Conservation (phyloP, 495 filamentous ascomycete genomes). For the Corynascus novoguineensis region DNA sequence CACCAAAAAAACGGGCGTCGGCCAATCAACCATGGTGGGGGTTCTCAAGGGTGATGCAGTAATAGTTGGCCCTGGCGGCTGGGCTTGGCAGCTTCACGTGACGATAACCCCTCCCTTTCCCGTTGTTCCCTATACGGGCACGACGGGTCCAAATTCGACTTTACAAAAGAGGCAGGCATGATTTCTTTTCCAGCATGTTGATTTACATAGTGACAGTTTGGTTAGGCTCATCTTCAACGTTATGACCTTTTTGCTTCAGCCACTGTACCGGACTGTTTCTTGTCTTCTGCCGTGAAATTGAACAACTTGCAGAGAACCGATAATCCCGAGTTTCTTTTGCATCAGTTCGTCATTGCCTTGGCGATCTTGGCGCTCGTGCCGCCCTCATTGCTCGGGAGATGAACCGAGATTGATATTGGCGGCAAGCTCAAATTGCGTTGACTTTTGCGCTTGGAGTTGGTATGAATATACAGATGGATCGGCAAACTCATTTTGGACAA, state of each 20-base stretch:
- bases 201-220: too few relatives aligned
- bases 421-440: background rate
- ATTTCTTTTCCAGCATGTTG: too few relatives aligned
- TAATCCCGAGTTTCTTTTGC: too few relatives aligned
- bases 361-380: background rate
- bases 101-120: background rate
- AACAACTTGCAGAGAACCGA: too few relatives aligned
- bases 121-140: background rate
- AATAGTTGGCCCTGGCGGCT: constrained; percentile 17
- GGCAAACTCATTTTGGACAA: too few relatives aligned
- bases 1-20: constrained; percentile 27
- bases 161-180: too few relatives aligned
- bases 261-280: too few relatives aligned
- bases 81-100: background rate
- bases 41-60: constrained; percentile 20
- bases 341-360: background rate
- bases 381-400: background rate
- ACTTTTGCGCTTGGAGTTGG: too few relatives aligned
- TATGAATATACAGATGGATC: too few relatives aligned
- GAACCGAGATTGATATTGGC: background rate
- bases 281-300: too few relatives aligned
- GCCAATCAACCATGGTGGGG: constrained; percentile 36
- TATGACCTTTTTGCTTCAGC: too few relatives aligned
- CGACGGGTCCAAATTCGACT: background rate
- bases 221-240: too few relatives aligned